Base-by-base conservation (phyloP, 495 filamentous ascomycete species). In the Xylaria venustula region DNA sequence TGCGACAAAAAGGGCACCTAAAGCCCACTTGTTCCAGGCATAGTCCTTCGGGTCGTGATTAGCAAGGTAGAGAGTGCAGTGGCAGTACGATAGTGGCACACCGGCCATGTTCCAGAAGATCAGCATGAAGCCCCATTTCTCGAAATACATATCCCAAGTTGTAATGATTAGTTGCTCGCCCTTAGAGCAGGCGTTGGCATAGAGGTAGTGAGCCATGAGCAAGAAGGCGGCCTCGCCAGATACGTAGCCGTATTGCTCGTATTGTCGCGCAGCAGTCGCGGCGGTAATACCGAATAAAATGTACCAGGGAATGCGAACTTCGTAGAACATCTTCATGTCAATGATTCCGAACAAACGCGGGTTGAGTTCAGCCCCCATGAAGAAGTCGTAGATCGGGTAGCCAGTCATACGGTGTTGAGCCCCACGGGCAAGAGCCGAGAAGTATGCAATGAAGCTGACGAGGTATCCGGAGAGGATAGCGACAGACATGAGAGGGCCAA, bases 71-170 rank as follows among this genome's bases (percentile, higher is more conserved):
- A 98, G 81, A 36, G 89, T 92, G 82, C 90, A 95, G 81, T 98
- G 93, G 82, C 94, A 98, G 83, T 98, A 98, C 60, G 86, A 92
- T 45, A 98, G 80, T 14, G 94, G 94, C 17, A 98, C 94, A 63
- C 94, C 94, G 56, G 92, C 92, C 71, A 98, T 79, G 77, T 98
- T 98, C 94, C 94, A 98, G 85, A 98, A 98, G 75, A 97, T 97
- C 55, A 98, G 83, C 93, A 98, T 97, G 80, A 98, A 98, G 67
- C 94, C 94, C 91, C 92, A 97, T 81, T 98, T 98, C 81, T 98
- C 94, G 71, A 93, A 93, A 82, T 96, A 97, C 91, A 98, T 97
- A 74, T 98, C 94, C 89, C 93, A 98, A 19, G 93, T 96, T 9
- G 90, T 90, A 49, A 91, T 81, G 77, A 98, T 97, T 68, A 91